These are phyloP conservation scores for Thelephora ganbajun DNA, from an alignment of 768 basidiomycete genomes.

Conservation along the genomic window DNA sequence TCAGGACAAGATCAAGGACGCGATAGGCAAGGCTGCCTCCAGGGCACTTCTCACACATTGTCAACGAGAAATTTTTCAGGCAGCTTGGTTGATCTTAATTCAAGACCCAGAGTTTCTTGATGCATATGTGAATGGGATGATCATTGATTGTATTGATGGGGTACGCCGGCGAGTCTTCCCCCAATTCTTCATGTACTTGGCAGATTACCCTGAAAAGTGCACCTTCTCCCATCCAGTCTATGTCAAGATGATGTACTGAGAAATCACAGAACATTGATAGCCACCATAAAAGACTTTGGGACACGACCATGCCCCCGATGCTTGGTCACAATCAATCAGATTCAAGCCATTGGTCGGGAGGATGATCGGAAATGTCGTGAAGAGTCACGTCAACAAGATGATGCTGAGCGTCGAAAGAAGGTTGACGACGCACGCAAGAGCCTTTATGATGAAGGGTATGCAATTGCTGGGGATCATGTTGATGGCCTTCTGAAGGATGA, in stretches of 20 bases:
- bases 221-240: background rate
- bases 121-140: conserved; percentile 12
- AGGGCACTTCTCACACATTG: conserved; percentile 7
- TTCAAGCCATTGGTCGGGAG: conserved; percentile 12
- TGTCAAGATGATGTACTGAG: background rate
- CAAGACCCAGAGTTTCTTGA: conserved; percentile 9
- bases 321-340: conserved; percentile 8
- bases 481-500: conserved; percentile 14
- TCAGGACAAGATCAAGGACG: conserved; percentile 5
- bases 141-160: conserved; percentile 11
- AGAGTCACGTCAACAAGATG: conserved; percentile 7
- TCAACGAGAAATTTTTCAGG: conserved; percentile 14
- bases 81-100: conserved; percentile 7
- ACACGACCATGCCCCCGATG: conserved; percentile 19
- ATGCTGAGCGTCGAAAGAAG: background rate
- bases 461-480: conserved; percentile 14
- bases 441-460: conserved; percentile 16
- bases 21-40: background rate
- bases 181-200: conserved; percentile 14
- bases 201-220: conserved; percentile 18
- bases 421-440: conserved; percentile 9
- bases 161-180: conserved; percentile 10
- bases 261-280: conserved; percentile 12
- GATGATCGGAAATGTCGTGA: conserved; percentile 5
- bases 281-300: conserved; percentile 12